Conservation (phyloP, 148 eudicot species). For the Vaccinium corymbosum region DNA sequence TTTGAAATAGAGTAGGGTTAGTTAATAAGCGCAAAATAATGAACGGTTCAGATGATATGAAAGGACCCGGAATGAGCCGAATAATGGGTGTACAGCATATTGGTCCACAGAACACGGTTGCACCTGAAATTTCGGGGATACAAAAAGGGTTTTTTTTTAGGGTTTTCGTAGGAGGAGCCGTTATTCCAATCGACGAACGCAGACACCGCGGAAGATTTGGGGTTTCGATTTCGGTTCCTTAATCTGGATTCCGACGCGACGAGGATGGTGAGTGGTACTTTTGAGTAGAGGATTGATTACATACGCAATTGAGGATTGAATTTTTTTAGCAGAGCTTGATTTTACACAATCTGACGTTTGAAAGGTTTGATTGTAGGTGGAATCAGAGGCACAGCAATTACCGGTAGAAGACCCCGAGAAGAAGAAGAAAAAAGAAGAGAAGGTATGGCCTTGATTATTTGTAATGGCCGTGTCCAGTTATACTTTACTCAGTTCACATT, state of each 20-base stretch:
- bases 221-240: background rate
- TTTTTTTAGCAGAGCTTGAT: background rate
- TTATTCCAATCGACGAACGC: too few species aligned
- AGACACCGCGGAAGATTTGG: too few species aligned
- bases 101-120: background rate
- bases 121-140: too few species aligned
- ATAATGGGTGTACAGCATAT: background rate
- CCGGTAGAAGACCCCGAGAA: constrained; percentile 19
- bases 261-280: background rate
- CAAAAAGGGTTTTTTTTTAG: too few species aligned
- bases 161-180: too few species aligned
- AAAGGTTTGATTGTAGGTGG: constrained; percentile 9
- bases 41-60: background rate
- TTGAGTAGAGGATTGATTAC: background rate
- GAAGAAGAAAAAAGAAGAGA: constrained; percentile 28
- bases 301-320: background rate
- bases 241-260: background rate
- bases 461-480: background rate
- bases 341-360: background rate
- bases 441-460: constrained; percentile 1
- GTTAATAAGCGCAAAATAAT: background rate
- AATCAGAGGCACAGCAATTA: background rate
- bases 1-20: background rate
- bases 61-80: background rate
- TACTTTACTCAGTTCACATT: background rate